Evolutionary conservation across 495 filamentous ascomycete genomes (phyloP).

Genomic region (Polyplosphaeria fusca): DNA sequence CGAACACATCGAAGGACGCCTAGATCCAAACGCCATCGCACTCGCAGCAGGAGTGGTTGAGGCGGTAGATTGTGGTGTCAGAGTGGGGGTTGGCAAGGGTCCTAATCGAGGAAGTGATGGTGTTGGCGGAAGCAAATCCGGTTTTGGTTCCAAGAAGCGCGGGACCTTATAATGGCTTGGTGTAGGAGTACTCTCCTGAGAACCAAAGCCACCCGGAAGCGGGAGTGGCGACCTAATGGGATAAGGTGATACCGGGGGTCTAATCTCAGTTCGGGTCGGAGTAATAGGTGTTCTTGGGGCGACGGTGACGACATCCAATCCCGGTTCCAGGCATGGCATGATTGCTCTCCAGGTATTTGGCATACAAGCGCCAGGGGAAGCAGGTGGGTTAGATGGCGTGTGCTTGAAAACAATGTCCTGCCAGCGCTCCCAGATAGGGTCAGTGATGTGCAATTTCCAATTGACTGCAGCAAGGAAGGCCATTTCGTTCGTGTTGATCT

Average conservation of each 20-base stretch:
- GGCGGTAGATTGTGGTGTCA: constrained; percentile 73
- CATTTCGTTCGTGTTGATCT: constrained; percentile 97
- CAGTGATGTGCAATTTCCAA: constrained; percentile 92
- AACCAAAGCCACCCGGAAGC: constrained; percentile 20
- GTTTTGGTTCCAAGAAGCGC: constrained; percentile 40
- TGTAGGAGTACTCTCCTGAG: constrained; percentile 40
- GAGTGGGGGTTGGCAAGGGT: constrained; percentile 71
- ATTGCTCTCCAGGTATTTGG: constrained; percentile 65
- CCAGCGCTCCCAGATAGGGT: constrained; percentile 86
- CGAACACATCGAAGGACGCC: constrained; percentile 67
- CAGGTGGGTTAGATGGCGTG: constrained; percentile 63
- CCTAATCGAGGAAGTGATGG: constrained; percentile 56
- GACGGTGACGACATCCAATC: constrained; percentile 61
- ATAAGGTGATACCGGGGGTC: constrained; percentile 6
- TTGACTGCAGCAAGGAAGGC: constrained; percentile 84
- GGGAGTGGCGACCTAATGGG: constrained; percentile 18
- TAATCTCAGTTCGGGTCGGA: constrained; percentile 14
- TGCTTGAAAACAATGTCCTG: constrained; percentile 84
- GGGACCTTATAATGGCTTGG: constrained; percentile 35
- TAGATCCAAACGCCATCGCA: constrained; percentile 53
- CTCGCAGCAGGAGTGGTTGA: constrained; percentile 90
- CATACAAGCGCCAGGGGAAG: constrained; percentile 52
- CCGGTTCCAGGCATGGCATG: constrained; percentile 74
- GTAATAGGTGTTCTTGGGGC: constrained; percentile 19
- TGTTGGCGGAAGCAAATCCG: constrained; percentile 38